Evolutionary conservation across 352 stramenopile genomes (phyloP), one percentile per base, ranked within the genome.

Genomic region (Aphanomyces stellatus): DNA sequence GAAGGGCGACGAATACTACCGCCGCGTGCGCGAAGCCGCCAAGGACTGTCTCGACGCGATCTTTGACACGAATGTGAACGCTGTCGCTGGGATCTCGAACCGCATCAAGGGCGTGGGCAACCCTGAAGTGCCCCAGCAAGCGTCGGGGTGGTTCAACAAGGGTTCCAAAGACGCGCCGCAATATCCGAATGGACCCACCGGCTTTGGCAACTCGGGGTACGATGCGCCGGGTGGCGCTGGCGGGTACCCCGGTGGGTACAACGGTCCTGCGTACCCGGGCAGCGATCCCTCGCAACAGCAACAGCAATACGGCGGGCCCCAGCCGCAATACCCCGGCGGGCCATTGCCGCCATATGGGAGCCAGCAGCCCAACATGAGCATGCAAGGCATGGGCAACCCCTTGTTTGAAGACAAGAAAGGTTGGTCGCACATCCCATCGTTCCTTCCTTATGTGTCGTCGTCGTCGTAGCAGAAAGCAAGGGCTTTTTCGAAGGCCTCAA

Each of bases 11-110:
- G 88, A 98, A 66, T 95, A 92, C 69, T 98, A 96, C 71, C 84
- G 91, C 48, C 82, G 85, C 31, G 93, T 98, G 25, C 80, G 94
- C 27, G 85, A 95, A 22, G 88, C 93, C 0, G 95, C 93, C 0
- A 98, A 98, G 76, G 95, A 98, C 35, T 91, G 88, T 55, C 76
- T 98, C 28, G 95, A 98, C 69, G 91, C 88, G 27, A 91, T 98
- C 63, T 98, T 98, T 70, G 87, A 95, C 72, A 93, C 83, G 70
- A 84, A 93, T 74, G 86, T 82, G 42, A 59, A 77, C 17, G 65
- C 34, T 0, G 67, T 68, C 10, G 57, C 55, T 15, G 85, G 85
- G 40, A 93, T 93, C 71, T 91, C 82, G 56, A 83, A 78, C 55
- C 85, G 85, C 64, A 93, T 93, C 63, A 82, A 90, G 53, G 81